These are phyloP conservation scores for Cladosporium sp. DNA, from an alignment of 2,329 filamentous ascomycete species.

Conservation along the genomic window DNA sequence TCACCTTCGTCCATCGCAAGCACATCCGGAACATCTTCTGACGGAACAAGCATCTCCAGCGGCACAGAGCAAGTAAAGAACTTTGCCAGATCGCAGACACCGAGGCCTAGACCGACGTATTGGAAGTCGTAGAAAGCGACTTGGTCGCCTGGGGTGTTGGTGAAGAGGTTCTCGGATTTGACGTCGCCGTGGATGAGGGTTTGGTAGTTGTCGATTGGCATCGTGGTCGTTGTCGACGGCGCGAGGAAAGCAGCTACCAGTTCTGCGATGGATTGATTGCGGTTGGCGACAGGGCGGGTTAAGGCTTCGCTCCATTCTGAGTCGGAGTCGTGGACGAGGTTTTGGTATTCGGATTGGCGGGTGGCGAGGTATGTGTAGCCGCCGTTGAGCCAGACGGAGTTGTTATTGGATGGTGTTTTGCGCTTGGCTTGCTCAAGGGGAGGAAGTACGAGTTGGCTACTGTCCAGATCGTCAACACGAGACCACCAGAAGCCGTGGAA, in stretches of 20 bases:
- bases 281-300: slow-evolving; percentile 41
- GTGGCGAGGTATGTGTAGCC: slow-evolving; percentile 71
- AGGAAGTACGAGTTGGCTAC: slow-evolving; percentile 51
- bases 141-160: slow-evolving; percentile 49
- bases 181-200: slow-evolving; percentile 69
- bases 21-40: slow-evolving; percentile 37
- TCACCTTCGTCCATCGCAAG: slow-evolving; percentile 58
- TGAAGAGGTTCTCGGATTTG: slow-evolving; percentile 70
- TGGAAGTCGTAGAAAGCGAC: slow-evolving; percentile 72
- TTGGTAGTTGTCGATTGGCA: slow-evolving; percentile 46
- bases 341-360: slow-evolving; percentile 57
- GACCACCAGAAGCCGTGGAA: slow-evolving; percentile 63
- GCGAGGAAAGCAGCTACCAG: slow-evolving; percentile 55
- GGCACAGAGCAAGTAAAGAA: slow-evolving; percentile 68
- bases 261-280: slow-evolving; percentile 40
- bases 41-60: slow-evolving; percentile 51
- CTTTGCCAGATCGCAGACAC: slow-evolving; percentile 68
- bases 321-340: slow-evolving; percentile 48
- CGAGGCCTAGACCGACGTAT: slow-evolving; percentile 65
- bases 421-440: slow-evolving; percentile 55
- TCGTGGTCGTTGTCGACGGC: slow-evolving; percentile 38
- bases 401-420: not conserved
- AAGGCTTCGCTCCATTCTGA: slow-evolving; percentile 60
- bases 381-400: slow-evolving; percentile 60
- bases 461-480: slow-evolving; percentile 30